Evolutionary conservation across 345 rosid species (phyloP).

Genomic region (Acer negundo): DNA sequence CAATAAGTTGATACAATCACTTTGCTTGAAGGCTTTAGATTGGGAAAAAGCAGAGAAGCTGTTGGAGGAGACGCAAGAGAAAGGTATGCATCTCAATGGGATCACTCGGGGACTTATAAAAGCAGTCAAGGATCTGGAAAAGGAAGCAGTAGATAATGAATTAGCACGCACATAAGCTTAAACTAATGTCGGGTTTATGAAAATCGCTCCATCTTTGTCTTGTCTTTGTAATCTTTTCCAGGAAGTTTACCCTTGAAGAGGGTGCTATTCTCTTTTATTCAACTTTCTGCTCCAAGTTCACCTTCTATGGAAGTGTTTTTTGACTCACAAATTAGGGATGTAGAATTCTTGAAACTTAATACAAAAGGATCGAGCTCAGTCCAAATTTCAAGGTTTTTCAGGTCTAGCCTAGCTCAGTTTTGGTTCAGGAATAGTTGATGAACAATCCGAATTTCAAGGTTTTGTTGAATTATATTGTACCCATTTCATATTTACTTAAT

Average conservation of each 20-base stretch:
- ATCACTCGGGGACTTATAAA: constrained; percentile 66
- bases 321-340: background rate
- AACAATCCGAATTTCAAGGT: background rate
- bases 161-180: constrained; percentile 32
- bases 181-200: background rate
- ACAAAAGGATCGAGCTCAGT: background rate
- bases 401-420: background rate
- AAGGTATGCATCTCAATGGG: constrained; percentile 68
- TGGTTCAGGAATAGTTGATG: background rate
- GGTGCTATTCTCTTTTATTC: background rate
- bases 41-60: constrained; percentile 76
- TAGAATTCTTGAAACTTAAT: background rate
- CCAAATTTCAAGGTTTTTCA: background rate
- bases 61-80: constrained; percentile 61
- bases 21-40: constrained; percentile 75
- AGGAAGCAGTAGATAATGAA: constrained; percentile 39
- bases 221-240: background rate
- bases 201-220: background rate
- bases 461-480: background rate
- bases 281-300: constrained; percentile 1
- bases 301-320: background rate
- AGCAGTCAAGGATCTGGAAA: constrained; percentile 80
- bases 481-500: background rate
- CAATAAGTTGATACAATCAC: constrained; percentile 75
- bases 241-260: background rate